Conservation (phyloP, 2,329 filamentous ascomycete genomes). For the Elsinoe arachidis region DNA sequence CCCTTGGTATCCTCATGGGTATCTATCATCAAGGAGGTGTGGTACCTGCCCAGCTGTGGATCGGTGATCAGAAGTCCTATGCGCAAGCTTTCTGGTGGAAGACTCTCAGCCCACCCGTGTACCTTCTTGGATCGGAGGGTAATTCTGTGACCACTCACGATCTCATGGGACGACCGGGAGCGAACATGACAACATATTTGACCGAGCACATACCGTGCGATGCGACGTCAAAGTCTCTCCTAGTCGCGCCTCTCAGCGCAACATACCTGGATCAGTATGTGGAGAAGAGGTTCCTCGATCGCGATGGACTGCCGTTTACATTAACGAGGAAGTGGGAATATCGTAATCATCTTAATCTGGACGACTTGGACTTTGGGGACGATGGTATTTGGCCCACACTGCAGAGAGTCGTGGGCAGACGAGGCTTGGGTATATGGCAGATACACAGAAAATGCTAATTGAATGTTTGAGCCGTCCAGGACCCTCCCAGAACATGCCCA, state of each 20-base stretch:
- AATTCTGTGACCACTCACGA: slow-evolving; percentile 62
- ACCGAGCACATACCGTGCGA: slow-evolving; percentile 54
- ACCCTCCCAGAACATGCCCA: too few species aligned
- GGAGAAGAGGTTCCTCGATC: slow-evolving; percentile 11
- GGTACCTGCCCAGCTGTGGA: slow-evolving; percentile 64
- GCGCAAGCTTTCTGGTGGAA: slow-evolving; percentile 75
- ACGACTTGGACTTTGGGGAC: slow-evolving; percentile 70
- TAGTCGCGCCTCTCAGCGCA: slow-evolving; percentile 66
- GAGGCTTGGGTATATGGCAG: slow-evolving; percentile 39
- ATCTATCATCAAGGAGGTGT: slow-evolving; percentile 73
- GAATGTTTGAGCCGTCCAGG: background rate
- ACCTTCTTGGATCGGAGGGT: slow-evolving; percentile 70
- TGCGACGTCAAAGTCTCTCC: slow-evolving; percentile 28
- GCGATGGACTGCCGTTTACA: slow-evolving; percentile 10
- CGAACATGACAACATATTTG: slow-evolving; percentile 51
- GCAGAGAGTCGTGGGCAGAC: slow-evolving; percentile 46
- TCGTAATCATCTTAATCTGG: slow-evolving; percentile 61
- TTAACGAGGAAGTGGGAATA: slow-evolving; percentile 66
- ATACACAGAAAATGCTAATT: slow-evolving; percentile 31
- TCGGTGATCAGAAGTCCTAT: slow-evolving; percentile 59
- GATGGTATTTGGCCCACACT: slow-evolving; percentile 68
- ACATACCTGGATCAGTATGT: slow-evolving; percentile 55
- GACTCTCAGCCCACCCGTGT: slow-evolving; percentile 72
- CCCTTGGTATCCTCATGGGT: slow-evolving; percentile 67
- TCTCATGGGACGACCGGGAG: slow-evolving; percentile 62